Conservation (phyloP, 208 protist genomes). For the Leishmania major region DNA sequence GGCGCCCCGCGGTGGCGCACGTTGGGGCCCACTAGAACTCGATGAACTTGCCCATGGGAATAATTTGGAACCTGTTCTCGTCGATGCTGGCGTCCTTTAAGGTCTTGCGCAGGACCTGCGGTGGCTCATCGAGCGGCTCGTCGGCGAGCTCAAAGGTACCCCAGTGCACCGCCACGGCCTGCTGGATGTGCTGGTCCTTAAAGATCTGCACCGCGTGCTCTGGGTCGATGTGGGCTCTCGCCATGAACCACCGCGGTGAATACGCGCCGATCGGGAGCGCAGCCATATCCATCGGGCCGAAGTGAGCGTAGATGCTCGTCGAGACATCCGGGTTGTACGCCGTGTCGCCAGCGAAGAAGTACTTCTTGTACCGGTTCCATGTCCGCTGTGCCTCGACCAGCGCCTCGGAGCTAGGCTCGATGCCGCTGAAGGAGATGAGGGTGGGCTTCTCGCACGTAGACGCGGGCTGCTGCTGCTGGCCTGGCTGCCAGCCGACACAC, state of each 20-base stretch:
- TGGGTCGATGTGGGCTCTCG: constrained; percentile 62
- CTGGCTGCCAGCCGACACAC: constrained; percentile 48
- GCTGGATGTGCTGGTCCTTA: constrained; percentile 48
- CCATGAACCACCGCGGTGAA: constrained; percentile 69
- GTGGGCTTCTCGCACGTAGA: constrained; percentile 3
- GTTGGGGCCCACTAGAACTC: constrained; percentile 19
- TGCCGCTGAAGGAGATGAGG: neutral
- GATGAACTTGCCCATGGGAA: constrained; percentile 45
- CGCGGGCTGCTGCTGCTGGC: neutral
- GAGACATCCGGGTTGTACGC: constrained; percentile 59
- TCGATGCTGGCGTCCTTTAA: constrained; percentile 26
- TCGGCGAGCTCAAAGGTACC: constrained; percentile 81
- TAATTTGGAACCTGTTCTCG: constrained; percentile 28
- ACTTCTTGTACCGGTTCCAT: constrained; percentile 46
- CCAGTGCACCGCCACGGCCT: constrained; percentile 80
- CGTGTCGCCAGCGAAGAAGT: constrained; percentile 66
- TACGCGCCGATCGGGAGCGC: constrained; percentile 89
- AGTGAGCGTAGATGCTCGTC: constrained; percentile 49
- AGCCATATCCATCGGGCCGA: constrained; percentile 60
- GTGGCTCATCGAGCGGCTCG: constrained; percentile 83
- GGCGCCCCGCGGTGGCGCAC: neutral
- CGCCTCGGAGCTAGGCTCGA: neutral
- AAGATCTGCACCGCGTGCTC: constrained; percentile 77
- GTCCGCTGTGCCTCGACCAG: constrained; percentile 9
- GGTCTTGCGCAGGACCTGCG: constrained; percentile 33